These are phyloP conservation scores for Ajuga reptans DNA, from an alignment of 305 asterid genomes.

Conservation along the genomic window DNA sequence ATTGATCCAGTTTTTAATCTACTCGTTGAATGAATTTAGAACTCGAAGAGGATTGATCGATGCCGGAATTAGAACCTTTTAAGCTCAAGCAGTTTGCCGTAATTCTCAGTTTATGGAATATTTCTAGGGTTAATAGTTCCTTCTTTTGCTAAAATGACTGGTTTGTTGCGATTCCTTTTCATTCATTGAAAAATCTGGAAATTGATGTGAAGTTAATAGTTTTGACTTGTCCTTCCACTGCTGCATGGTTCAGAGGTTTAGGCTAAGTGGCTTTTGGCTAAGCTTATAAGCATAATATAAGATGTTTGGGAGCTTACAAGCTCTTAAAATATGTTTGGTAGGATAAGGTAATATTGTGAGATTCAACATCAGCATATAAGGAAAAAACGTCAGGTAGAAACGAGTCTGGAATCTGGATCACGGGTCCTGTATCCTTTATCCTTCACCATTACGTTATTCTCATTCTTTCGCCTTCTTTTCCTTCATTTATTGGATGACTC, in stretches of 20 bases:
- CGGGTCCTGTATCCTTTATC: not conserved
- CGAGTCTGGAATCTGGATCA: not conserved
- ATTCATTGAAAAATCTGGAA: not conserved
- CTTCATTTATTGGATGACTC: not conserved
- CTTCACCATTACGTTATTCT: not conserved
- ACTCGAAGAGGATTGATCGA: not conserved
- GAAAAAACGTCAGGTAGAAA: too few relatives aligned
- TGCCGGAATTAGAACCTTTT: not conserved
- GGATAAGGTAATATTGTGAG: not conserved
- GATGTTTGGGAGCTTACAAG: too few relatives aligned
- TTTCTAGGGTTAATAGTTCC: not conserved
- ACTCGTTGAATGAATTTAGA: not conserved
- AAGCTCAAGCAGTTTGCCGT: constrained; percentile 9
- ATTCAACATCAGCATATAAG: constrained; percentile 1
- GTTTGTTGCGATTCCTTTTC: not conserved
- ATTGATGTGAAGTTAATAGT: not conserved
- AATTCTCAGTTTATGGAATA: not conserved
- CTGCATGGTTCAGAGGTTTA: not conserved
- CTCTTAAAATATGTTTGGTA: not conserved
- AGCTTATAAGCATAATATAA: too few relatives aligned
- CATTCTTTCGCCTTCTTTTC: not conserved
- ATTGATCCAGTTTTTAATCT: not conserved
- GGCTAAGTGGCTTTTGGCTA: constrained; percentile 10
- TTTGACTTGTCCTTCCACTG: not conserved
- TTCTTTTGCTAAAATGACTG: not conserved